phyloP scores from a whole-genome alignment of 1,284 basidiomycete genomes.

The Leccinum griseonigrum region DNA sequence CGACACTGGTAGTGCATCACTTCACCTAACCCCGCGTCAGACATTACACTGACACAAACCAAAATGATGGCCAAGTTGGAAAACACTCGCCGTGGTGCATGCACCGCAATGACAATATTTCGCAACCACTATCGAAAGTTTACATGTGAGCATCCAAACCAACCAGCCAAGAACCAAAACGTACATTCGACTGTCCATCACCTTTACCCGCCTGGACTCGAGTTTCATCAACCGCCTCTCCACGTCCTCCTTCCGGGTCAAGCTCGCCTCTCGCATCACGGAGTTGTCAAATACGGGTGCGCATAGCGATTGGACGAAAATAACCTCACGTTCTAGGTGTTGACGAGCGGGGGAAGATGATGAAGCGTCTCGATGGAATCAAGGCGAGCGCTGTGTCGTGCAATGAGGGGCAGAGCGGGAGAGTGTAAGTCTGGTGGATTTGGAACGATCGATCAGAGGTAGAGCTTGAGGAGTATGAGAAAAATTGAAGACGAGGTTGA shows the following conservation, averaged over 20 bases:
- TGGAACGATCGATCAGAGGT: constrained; percentile 69
- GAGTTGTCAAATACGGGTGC: constrained; percentile 64
- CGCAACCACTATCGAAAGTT: constrained; percentile 66
- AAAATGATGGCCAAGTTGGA: background rate
- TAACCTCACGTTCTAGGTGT: constrained; percentile 71
- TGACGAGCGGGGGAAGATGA: constrained; percentile 86
- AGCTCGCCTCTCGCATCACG: constrained; percentile 66
- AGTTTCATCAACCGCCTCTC: constrained; percentile 71
- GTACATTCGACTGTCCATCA: constrained; percentile 89
- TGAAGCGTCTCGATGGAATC: constrained; percentile 80
- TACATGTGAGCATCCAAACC: background rate
- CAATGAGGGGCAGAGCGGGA: constrained; percentile 83
- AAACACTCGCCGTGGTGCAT: constrained; percentile 69
- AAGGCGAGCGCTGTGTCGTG: constrained; percentile 78
- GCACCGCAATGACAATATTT: constrained; percentile 92
- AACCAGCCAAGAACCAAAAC: constrained; percentile 24
- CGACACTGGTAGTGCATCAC: constrained; percentile 94
- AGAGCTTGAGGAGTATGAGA: constrained; percentile 83
- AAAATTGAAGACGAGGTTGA: constrained; percentile 68
- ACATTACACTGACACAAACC: background rate
- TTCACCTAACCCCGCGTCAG: constrained; percentile 38
- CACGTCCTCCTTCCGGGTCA: constrained; percentile 72
- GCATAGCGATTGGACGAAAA: constrained; percentile 75
- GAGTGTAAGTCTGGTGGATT: constrained; percentile 54
- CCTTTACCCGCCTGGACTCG: constrained; percentile 82